Base-by-base conservation (phyloP, 352 stramenopile species). In the Thraustotheca clavata region DNA sequence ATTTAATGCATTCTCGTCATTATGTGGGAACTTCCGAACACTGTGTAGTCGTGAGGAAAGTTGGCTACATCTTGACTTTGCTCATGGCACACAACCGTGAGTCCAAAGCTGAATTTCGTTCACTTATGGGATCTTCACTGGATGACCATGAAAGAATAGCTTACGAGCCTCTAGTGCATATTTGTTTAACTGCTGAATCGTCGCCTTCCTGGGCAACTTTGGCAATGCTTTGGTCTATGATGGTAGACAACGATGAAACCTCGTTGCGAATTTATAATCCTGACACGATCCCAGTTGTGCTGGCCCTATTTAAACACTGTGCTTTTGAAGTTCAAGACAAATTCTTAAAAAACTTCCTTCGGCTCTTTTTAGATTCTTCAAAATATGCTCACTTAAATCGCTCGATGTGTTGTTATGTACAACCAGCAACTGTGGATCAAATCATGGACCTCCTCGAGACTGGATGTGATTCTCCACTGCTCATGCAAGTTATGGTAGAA, bases 341-440 rank as follows among this genome's bases (percentile, higher is more conserved):
- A 27, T 18, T 50, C 20, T 26, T 65, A 7, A 2, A 11, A 7
- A 40, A 43, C 7, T 65, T 65, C 20, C 46, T 54, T 12, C 9
- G 12, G 31, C 41, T 65, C 12, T 65, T 65, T 29, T 43, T 20
- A 8, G 22, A 18, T n/a, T 7, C 38, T 9, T 26, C 57, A 22
- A 12, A 31, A 20, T 54, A 36, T 32, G 57, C 46, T 8, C 27
- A 46, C 11, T 24, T 65, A 32, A 65, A 65, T 22, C 57, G 57
- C 16, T 52, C 57, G 16, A 65, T 65, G 57, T 65, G 57, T 26
- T 65, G 57, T 46, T 65, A 54, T 20, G 57, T 65, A 14, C 57
- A 65, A 20, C 57, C 57, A 2, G 38, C 35, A 8, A 65, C 57
- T 33, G 16, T 65, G 9, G 57, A 65, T 26, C 57, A 65, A 32